phyloP scores from a whole-genome alignment of 2,329 filamentous ascomycete species.

The Monilinia fructicola region DNA sequence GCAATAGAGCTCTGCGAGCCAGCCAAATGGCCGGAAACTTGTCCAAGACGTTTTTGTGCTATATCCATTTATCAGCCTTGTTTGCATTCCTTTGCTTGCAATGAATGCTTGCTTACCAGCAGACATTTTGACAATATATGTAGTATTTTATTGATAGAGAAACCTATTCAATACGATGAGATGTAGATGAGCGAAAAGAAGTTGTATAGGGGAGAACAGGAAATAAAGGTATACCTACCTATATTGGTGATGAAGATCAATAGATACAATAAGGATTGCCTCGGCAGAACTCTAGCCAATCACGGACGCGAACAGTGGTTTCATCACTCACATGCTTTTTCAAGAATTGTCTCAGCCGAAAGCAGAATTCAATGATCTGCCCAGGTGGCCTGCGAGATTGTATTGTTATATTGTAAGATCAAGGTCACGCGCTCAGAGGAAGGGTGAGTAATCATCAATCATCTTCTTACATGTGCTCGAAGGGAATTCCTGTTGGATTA shows the following conservation, averaged over 20 bases:
- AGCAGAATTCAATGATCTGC: constrained; percentile 12
- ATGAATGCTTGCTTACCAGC: constrained; percentile 31
- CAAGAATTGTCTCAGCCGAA: constrained; percentile 15
- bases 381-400: no score
- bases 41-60: constrained; percentile 44
- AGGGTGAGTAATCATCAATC: neutral
- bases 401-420: neutral
- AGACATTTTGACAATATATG: constrained; percentile 30
- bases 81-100: constrained; percentile 13
- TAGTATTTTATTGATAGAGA: neutral
- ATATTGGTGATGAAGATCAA: neutral
- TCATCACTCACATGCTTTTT: constrained; percentile 20
- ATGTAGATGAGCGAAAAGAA: neutral
- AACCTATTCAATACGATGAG: constrained; percentile 4
- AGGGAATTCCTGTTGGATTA: neutral
- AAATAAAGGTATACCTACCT: neutral
- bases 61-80: constrained; percentile 30
- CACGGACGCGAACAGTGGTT: constrained; percentile 15
- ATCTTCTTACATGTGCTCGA: neutral
- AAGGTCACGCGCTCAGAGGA: neutral
- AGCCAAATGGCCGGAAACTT: constrained; percentile 61
- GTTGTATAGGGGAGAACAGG: constrained; percentile 4
- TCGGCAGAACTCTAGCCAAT: constrained; percentile 24
- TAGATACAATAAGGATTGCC: constrained; percentile 16
- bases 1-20: constrained; percentile 42